Evolutionary conservation across 306 rosid species (phyloP), one percentile per base, ranked within the genome.

Genomic region (Sesbania bispinosa): DNA sequence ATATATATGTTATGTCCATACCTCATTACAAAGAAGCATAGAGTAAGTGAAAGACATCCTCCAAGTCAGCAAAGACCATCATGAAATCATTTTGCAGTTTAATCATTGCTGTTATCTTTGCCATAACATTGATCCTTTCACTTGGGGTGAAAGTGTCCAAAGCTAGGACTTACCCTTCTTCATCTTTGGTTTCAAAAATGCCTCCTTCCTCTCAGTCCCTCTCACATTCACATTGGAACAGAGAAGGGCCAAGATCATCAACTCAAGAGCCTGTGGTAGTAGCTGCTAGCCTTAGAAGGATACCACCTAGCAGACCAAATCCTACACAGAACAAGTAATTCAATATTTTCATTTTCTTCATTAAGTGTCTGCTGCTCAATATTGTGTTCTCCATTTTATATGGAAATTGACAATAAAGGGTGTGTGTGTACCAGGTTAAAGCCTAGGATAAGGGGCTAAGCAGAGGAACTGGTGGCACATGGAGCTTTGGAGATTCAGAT

Each of bases 301-400:
- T 89, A 15, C 96, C 98, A 74, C 89, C 92, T 14, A 89, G 90
- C 81, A 75, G 74, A 67, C 89, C 98, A 11, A 92, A 89, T 79
- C 96, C 98, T 42, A 86, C 92, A 1, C 96, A 86, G 73, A 92
- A 92, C 89, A 88, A 80, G 98, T 92, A 88, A 65, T 27, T 32
- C 29, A 39, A 85, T 26, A 26, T 54, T 69, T 26, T 16, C 19
- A 20, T 4, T 26, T 50, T 19, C 15, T 59, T 55, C 57, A 10
- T 2, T 23, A 16, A 24, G 70, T 51, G 51, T 69, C 21, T 79
- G 21, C 27, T 77, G n/a, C n/a, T n/a, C n/a, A n/a, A n/a, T 59
- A 19, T 73, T 76, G 9, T 45, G 59, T 62, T 78, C 82, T 42
- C n/a, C 67, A 67, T 35, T 9, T 9, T 48, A 13, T 76, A 47